Evolutionary conservation across 140 eudicot species (phyloP).

Genomic region (Cichorium intybus): DNA sequence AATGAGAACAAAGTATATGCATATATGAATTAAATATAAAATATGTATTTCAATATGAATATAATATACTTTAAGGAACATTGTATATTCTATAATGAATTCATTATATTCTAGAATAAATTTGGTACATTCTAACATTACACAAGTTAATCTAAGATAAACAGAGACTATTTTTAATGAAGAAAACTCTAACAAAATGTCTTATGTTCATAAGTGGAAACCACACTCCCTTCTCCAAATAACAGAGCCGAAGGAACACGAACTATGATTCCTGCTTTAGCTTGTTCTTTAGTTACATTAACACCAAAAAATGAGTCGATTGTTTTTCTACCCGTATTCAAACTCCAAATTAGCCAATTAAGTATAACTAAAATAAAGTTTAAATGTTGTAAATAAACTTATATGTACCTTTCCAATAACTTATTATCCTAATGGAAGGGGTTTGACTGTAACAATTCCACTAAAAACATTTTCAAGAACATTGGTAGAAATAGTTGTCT

Average conservation of each 20-base stretch:
- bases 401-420: conserved; percentile 81
- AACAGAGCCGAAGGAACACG: conserved; percentile 94
- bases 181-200: no score
- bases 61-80: no score
- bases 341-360: conserved; percentile 9
- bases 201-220: no score
- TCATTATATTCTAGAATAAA: no score
- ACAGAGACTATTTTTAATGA: no score
- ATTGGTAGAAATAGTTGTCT: conserved; percentile 91
- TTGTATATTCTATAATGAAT: no score
- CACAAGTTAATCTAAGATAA: no score
- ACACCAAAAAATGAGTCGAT: conserved; percentile 87
- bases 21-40: no score
- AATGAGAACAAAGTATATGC: no score
- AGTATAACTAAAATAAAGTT: conserved; percentile 1
- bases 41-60: no score
- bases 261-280: conserved; percentile 81
- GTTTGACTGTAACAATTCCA: conserved; percentile 77
- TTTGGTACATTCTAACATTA: no score
- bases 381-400: not conserved
- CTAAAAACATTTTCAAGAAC: conserved; percentile 95
- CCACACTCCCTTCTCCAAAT: no score
- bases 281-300: conserved; percentile 84
- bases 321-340: conserved; percentile 90
- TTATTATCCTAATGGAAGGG: conserved; percentile 86